Evolutionary conservation across 192 early-diverging fungal genomes (phyloP).

Genomic region (Glomus cerebriforme): DNA sequence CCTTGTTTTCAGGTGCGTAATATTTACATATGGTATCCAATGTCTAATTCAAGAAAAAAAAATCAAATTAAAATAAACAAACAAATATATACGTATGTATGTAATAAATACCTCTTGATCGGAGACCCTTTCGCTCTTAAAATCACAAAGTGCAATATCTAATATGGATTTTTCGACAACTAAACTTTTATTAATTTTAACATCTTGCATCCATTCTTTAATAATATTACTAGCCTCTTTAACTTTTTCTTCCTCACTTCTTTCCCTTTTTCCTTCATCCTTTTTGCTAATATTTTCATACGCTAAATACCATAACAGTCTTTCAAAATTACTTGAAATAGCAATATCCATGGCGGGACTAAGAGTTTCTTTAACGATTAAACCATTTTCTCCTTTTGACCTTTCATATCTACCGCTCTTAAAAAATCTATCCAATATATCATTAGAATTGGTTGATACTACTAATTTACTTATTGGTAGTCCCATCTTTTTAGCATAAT

Average conservation of each 20-base stretch:
- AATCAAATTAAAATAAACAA: too few species aligned
- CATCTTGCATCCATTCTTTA: conserved; percentile 74
- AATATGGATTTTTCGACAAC: conserved; percentile 63
- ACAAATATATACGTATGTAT: too few species aligned
- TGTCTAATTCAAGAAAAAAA: conserved; percentile 53
- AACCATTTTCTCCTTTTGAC: conserved; percentile 43
- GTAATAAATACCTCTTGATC: conserved; percentile 57
- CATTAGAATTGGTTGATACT: conserved; percentile 97
- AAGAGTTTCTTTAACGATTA: conserved; percentile 68
- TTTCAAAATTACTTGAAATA: conserved; percentile 97
- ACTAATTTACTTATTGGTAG: conserved; percentile 81
- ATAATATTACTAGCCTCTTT: conserved; percentile 62
- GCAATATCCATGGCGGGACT: conserved; percentile 99
- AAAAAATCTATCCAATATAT: conserved; percentile 96
- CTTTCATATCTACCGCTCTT: conserved; percentile 83
- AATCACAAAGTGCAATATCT: conserved; percentile 65
- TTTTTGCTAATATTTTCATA: conserved; percentile 54
- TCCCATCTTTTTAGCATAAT: conserved; percentile 88
- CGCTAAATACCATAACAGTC: conserved; percentile 90
- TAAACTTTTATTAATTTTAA: conserved; percentile 75
- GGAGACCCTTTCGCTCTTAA: conserved; percentile 73
- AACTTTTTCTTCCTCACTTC: conserved; percentile 44
- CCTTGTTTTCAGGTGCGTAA: conserved; percentile 50
- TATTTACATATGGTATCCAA: conserved; percentile 72
- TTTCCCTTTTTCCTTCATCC: conserved; percentile 35